Base-by-base conservation (phyloP, 169 alveolate genomes). In the Perkinsus olseni region DNA sequence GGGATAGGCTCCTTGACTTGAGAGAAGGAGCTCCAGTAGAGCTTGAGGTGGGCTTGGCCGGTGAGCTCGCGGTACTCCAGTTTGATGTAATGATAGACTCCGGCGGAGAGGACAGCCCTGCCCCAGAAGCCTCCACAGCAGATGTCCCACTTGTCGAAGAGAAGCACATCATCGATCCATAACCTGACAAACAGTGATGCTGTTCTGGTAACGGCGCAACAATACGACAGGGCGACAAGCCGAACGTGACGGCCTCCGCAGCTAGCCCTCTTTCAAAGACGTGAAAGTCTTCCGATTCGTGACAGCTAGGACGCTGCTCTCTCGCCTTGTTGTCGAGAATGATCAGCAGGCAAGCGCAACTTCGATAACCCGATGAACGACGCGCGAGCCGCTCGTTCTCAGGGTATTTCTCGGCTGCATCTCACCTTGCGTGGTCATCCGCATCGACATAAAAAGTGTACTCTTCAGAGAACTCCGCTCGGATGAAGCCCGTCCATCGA, bases 91-190 rank as follows among this genome's bases (percentile, higher is more conserved):
- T 38, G 36, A 34, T 28, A 91, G 31, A 6, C 38, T 31, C 48
- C 48, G 8, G 92, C 92, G 0, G 38, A 1, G 20, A 91, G 92
- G 39, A 91, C 31, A 0, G 50, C 48, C 0, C 34, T 8, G 3
- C 92, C 92, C 50, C 74, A 38, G 37, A 91, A 28, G 0, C 74
- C 92, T 20, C 92, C 92, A 24, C 74, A 28, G 38, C 74, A 28
- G 36, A 38, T 8, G 37, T 31, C 10, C 92, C 92, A 91, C 74
- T 91, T 91, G 92, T 91, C 92, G 74, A 91, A 91, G 0, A 91
- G 74, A 1, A 91, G 92, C 50, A 24, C 74, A 40, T 91, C 50
- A 40, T 91, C 48, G 36, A 91, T 62, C 51, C 48, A 91, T 36
- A 91, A 24, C 37, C 50, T 38, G 74, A 91, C 28, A 28, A 13